These are phyloP conservation scores for Pythium utonaiense DNA, from an alignment of 352 stramenopile genomes.

Conservation along the genomic window DNA sequence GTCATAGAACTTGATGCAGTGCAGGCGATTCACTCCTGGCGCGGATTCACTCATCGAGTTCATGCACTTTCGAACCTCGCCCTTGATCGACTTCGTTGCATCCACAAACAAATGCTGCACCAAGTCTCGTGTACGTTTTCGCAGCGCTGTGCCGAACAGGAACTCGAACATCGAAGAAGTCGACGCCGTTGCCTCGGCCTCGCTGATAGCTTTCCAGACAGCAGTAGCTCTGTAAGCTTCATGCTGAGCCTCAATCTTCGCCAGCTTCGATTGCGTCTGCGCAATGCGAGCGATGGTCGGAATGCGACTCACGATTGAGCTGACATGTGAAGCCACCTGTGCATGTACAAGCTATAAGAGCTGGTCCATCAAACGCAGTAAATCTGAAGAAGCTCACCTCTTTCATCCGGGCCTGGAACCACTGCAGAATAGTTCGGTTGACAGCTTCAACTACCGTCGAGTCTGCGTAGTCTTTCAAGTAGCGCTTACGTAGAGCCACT, in stretches of 20 bases:
- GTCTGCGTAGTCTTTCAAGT: neutral
- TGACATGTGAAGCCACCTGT: conserved; percentile 42
- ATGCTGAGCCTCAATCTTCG: conserved; percentile 32
- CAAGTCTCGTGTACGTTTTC: conserved; percentile 59
- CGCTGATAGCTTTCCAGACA: conserved; percentile 34
- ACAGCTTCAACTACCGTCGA: neutral
- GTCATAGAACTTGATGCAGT: conserved; percentile 66
- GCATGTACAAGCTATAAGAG: neutral
- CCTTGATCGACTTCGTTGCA: conserved; percentile 68
- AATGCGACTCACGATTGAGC: conserved; percentile 50
- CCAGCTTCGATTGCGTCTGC: conserved; percentile 54
- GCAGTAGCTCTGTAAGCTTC: conserved; percentile 30
- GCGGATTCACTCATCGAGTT: conserved; percentile 21
- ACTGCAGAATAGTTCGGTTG: conserved; percentile 1
- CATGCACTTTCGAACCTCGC: conserved; percentile 44
- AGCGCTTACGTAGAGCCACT: neutral
- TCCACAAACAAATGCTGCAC: conserved; percentile 75
- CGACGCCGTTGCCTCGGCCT: neutral
- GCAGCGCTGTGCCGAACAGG: conserved; percentile 61
- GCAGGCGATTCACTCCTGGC: conserved; percentile 31
- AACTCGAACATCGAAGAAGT: conserved; percentile 48
- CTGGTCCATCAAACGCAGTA: neutral
- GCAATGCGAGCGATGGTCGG: conserved; percentile 55
- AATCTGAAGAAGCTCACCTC: conserved; percentile 2
- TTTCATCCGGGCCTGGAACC: conserved; percentile 10